These are phyloP conservation scores for Physcia stellaris DNA, from an alignment of 495 filamentous ascomycete species.

Conservation along the genomic window DNA sequence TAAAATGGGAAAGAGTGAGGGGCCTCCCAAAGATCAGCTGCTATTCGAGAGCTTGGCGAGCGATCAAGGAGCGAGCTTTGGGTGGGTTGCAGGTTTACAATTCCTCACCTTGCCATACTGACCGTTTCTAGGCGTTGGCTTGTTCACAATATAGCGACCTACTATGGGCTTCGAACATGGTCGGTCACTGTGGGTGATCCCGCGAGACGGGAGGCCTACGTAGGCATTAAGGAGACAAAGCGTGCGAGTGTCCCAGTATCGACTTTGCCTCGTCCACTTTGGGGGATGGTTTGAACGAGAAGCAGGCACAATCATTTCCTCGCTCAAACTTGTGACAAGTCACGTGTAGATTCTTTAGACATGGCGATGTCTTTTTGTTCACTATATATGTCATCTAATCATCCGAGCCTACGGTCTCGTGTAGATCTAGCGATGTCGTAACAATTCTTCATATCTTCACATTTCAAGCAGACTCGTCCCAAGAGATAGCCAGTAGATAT, in stretches of 20 bases:
- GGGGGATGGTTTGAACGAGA: conserved; percentile 45
- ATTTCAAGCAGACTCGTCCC: too few species aligned
- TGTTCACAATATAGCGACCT: conserved; percentile 80
- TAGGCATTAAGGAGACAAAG: conserved; percentile 48
- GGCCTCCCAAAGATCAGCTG: conserved; percentile 52
- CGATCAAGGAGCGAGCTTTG: conserved; percentile 66
- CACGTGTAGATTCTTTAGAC: too few species aligned
- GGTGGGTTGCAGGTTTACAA: conserved; percentile 39
- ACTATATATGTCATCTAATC: too few species aligned
- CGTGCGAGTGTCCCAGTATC: conserved; percentile 13
- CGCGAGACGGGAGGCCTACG: conserved; percentile 71
- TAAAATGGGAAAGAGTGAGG: conserved; percentile 24
- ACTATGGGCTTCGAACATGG: conserved; percentile 83
- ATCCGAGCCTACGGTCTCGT: too few species aligned
- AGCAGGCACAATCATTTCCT: too few species aligned
- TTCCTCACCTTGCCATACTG: conserved; percentile 7
- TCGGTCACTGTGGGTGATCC: conserved; percentile 66
- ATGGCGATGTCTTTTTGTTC: too few species aligned
- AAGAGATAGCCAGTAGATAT: too few species aligned
- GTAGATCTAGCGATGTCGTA: too few species aligned
- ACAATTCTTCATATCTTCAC: too few species aligned
- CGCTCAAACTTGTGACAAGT: too few species aligned
- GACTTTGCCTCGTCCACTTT: conserved; percentile 44
- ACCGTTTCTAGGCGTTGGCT: conserved; percentile 61
- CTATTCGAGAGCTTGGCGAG: conserved; percentile 64